Percentiles rank a stretch among this genome's conserved stretches.
phyloP scores from a whole-genome alignment of 345 rosid genomes.

The Excoecaria agallocha region DNA sequence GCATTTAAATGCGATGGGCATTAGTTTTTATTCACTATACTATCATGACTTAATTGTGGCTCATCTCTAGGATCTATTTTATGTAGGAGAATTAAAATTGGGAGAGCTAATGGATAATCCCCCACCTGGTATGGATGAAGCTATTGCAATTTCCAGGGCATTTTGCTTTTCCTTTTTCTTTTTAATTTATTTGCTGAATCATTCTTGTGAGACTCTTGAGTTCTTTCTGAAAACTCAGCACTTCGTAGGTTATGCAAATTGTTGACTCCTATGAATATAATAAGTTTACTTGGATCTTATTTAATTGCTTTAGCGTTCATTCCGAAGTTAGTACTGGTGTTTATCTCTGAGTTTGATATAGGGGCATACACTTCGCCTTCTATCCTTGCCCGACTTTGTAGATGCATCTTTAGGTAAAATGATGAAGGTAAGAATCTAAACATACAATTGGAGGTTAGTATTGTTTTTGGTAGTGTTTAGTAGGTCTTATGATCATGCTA shows the following conservation, averaged over 20 bases:
- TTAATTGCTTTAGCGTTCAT: slow-evolving; percentile 17
- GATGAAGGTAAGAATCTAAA: too few species aligned
- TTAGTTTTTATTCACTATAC: too few species aligned
- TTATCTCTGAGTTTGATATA: slow-evolving; percentile 28
- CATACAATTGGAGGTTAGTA: too few species aligned
- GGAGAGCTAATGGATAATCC: slow-evolving; percentile 68
- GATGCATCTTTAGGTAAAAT: too few species aligned
- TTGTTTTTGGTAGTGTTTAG: too few species aligned
- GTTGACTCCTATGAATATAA: too few species aligned
- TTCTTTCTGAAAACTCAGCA: slow-evolving; percentile 8
- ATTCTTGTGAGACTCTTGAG: not conserved
- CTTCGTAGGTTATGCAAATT: slow-evolving; percentile 64
- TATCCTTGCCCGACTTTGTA: too few species aligned
- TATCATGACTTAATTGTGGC: too few species aligned
- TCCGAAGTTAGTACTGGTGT: not conserved
- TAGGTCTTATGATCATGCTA: too few species aligned
- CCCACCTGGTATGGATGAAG: slow-evolving; percentile 77
- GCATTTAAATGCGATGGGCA: too few species aligned
- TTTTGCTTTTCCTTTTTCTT: slow-evolving; percentile 10
- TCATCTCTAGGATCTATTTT: slow-evolving; percentile 6
- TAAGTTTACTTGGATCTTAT: slow-evolving; percentile 51
- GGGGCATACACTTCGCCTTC: slow-evolving; percentile 89
- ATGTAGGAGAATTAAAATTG: slow-evolving; percentile 70
- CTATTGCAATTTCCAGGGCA: slow-evolving; percentile 73
- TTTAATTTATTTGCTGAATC: not conserved